Base-by-base conservation (phyloP, 257 asterid genomes). In the Jasminum sambac region DNA sequence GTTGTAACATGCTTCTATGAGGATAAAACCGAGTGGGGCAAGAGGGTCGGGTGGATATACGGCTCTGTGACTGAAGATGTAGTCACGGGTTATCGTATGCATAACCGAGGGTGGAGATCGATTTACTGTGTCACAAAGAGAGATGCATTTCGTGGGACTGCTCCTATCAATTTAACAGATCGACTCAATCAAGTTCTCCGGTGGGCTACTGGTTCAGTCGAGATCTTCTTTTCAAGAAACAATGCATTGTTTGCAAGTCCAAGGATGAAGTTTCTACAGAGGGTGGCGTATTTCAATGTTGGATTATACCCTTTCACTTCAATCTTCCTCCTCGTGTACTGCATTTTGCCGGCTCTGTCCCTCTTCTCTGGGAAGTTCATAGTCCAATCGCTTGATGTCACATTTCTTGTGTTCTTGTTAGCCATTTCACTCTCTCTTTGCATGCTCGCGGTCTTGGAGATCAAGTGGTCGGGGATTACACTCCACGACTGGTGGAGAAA, bases 131-230 rank as follows among this genome's bases (percentile, higher is more conserved):
- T 93, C 21, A 93, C 97, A 0, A 87, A 89, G 48, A 55, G 96
- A 16, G 98, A 94, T 17, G 96, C 98, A 0, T 94, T 94, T 61
- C 59, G 98, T n/a, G 98, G 97, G 17, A 87, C 98, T 1, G 98
- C 98, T 0, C 97, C 98, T n/a, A 94, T 94, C 46, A 94, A 90
- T 39, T 52, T 94, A 21, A 94, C 98, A 0, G 98, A 94, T 66
- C 81, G 97, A 74, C 86, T 94, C 14, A 81, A 72, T 66, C 97
- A 94, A 78, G 98, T 94, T 25, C 92, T 94, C 5, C 81, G 98
- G 6, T 94, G 97, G 98, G 98, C 97, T 1, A 94, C 98, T 1
- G 98, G 97, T 5, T 94, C 98, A 0, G 97, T 94, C 6, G 97
- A 94, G 69, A 94, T 94, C 77, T 94, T 94, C 76, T 90, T 94